These are phyloP conservation scores for Malania oleifera DNA, from an alignment of 164 flowering plant genomes.

Conservation along the genomic window DNA sequence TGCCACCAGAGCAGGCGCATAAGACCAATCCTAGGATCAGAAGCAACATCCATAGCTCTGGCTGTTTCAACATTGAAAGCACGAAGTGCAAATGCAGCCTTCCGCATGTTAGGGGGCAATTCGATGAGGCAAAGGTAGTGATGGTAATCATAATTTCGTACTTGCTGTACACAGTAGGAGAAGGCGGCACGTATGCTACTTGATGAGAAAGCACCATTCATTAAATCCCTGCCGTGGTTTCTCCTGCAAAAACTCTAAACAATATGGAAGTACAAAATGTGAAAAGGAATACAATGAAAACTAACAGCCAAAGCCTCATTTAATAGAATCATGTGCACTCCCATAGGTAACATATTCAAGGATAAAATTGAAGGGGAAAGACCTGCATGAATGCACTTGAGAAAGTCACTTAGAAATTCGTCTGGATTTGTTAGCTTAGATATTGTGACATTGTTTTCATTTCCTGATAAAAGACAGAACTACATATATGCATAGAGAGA, in stretches of 20 bases:
- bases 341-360: too few species aligned
- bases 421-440: too few species aligned
- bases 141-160: constrained; percentile 90
- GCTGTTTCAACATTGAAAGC: constrained; percentile 96
- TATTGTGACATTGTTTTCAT: too few species aligned
- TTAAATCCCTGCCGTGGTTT: constrained; percentile 21
- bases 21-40: constrained; percentile 89
- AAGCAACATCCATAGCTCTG: constrained; percentile 91
- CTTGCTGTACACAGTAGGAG: constrained; percentile 94
- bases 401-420: too few species aligned
- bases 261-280: neutral
- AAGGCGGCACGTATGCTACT: constrained; percentile 62
- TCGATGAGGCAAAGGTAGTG: constrained; percentile 95
- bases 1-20: constrained; percentile 99
- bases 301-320: too few species aligned
- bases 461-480: too few species aligned
- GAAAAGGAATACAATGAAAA: neutral
- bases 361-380: too few species aligned
- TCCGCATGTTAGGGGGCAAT: constrained; percentile 76
- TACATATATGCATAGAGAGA: too few species aligned
- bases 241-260: constrained; percentile 12
- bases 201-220: constrained; percentile 56
- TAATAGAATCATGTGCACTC: too few species aligned
- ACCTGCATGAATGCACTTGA: too few species aligned
- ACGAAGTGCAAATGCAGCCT: constrained; percentile 86